Evolutionary conservation across 768 basidiomycete genomes (phyloP), one percentile per base, ranked within the genome.

Genomic region (Macrolepiota dolichaula): DNA sequence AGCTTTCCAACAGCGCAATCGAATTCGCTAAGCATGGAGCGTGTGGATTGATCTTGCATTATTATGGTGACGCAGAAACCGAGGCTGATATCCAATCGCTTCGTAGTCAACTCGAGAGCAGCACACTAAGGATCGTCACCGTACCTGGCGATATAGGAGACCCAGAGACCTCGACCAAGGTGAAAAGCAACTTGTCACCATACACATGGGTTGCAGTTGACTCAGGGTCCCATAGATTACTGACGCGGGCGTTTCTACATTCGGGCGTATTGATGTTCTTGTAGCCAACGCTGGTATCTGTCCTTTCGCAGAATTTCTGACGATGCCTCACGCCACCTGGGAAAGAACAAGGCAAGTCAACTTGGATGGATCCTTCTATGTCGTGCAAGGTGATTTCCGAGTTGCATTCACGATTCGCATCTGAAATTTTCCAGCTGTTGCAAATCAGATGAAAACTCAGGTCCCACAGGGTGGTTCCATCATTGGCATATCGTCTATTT

Each of bases 401-500:
- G n/a, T 4, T n/a, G 17, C 38, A 27, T 53, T 9, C 22, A 32
- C 35, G 50, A n/a, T n/a, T 27, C 47, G 37, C 49, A 11, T 29
- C 32, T 51, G 24, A 32, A 42, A 22, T 32, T 55, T 60, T 51
- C 11, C 53, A 85, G 88, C 87, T 15, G 84, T 86, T 2, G 88
- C 88, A 9, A 87, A 85, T 62, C 87, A 88, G 68, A 92, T 92
- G 90, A 83, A 84, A 63, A 73, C 65, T 15, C 90, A 91, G 66
- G 74, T 70, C 6, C 88, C 88, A 1, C 85, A 85, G 68, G 88
- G 89, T 3, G 90, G 90, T 3, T 82, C 85, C 3, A 89, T 92
- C 67, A 85, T 92, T 40, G 88, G 84, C 22, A 84, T 91, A 27
- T 88, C 88, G 11, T 88, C 86, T n/a, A 91, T 91, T 61, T 89